Evolutionary conservation across 1,139 yeast genomes (phyloP).

Genomic region (Tardiomyces depauwii): DNA sequence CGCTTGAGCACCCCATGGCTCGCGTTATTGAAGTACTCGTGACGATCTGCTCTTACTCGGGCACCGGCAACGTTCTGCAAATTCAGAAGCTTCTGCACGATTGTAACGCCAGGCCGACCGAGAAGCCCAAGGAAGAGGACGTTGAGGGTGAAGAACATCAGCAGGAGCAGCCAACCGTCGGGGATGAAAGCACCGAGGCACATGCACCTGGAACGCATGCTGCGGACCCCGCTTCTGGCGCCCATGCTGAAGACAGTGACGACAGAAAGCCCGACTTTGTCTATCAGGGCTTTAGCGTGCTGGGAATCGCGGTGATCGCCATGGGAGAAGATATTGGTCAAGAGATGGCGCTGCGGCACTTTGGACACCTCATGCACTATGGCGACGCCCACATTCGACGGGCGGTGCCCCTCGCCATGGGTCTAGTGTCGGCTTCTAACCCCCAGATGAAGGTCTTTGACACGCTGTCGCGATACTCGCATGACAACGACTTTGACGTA

Average conservation of each 20-base stretch:
- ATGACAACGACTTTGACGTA: slow-evolving; percentile 89
- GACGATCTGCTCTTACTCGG: slow-evolving; percentile 91
- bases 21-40: slow-evolving; percentile 84
- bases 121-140: slow-evolving; percentile 35
- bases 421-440: slow-evolving; percentile 81
- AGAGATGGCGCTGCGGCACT: slow-evolving; percentile 95
- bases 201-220: slow-evolving; percentile 8
- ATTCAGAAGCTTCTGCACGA: slow-evolving; percentile 85
- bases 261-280: slow-evolving; percentile 21
- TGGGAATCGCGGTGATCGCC: slow-evolving; percentile 89
- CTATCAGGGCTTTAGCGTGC: slow-evolving; percentile 67
- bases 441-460: slow-evolving; percentile 98
- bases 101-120: slow-evolving; percentile 50
- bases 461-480: slow-evolving; percentile 90
- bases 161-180: slow-evolving; percentile 8
- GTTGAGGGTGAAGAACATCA: slow-evolving; percentile 17
- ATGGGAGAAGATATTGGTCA: slow-evolving; percentile 98
- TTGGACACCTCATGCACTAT: slow-evolving; percentile 95
- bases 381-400: slow-evolving; percentile 88
- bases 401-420: slow-evolving; percentile 97
- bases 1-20: slow-evolving; percentile 90
- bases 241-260: slow-evolving; percentile 24
- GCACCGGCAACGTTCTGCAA: slow-evolving; percentile 94
- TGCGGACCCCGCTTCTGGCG: slow-evolving; percentile 16
- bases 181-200: slow-evolving; percentile 8